Evolutionary conservation across 2,329 filamentous ascomycete genomes (phyloP), one percentile per base, ranked within the genome.

Genomic region (Cordyceps cicadae): DNA sequence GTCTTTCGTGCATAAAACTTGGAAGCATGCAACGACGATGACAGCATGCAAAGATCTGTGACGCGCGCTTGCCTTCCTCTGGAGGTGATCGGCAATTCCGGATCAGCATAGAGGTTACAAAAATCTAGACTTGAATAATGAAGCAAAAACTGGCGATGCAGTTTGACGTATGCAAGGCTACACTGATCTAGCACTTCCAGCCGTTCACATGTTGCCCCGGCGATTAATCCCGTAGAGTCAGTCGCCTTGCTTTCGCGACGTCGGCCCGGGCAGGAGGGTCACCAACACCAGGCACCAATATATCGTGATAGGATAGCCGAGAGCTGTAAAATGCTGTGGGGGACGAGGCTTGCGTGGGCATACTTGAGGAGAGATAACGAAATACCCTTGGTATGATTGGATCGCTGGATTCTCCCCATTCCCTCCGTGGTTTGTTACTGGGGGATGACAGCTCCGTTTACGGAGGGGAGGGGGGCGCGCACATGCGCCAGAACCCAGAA

Each of bases 131-230:
- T 5, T 17, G 11, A 43, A 52, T 34, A 17, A 17, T 37, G 3
- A 17, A 43, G 39, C 1, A 43, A 32, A 1, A 49, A 26, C 7
- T 5, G 3, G 1, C 7, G 32, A 45, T 43, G 21, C 37, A 43
- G 34, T 45, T 52, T 32, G 56, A 45, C 37, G 45, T 21, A 46
- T 19, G 46, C 29, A 17, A 45, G 24, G 46, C 24, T 24, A 43
- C 37, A 34, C 51, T 24, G 48, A 37, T 19, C 43, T 37, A 21
- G 6, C 32, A 49, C 24, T 37, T 55, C 7, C 24, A 21, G 14
- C 21, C 24, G 34, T 59, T 59, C 56, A 59, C 55, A 59, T 59
- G 56, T 37, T n/a, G 34, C 46, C 48, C 46, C 48, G 56, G 56
- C 56, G 45, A 50, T 57, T 14, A 6, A 12, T 41, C 3, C n/a